A percentile compares a stretch with the other conserved stretches of the same genome.
Conservation (phyloP, 1,284 basidiomycete genomes). For the Sparassis latifolia region DNA sequence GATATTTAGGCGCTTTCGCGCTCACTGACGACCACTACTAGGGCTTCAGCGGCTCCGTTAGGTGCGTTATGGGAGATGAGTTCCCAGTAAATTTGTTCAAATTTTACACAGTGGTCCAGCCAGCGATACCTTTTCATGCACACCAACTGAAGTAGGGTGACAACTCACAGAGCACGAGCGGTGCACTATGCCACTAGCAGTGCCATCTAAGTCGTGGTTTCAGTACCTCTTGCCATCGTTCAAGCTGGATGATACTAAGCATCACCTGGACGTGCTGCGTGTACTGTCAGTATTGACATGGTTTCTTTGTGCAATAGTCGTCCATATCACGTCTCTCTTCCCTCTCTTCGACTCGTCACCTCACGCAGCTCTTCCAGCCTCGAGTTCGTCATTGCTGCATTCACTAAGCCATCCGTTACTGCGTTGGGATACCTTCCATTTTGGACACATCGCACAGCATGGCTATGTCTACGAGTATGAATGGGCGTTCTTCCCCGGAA, state of each 20-base stretch:
- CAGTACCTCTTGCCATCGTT: background rate
- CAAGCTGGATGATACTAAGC: background rate
- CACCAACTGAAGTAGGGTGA: no score
- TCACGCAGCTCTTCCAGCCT: slow-evolving; percentile 22
- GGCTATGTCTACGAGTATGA: slow-evolving; percentile 78
- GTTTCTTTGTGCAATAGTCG: slow-evolving; percentile 11
- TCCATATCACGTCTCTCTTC: slow-evolving; percentile 25
- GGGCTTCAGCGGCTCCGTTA: no score
- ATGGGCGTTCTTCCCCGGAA: slow-evolving; percentile 84
- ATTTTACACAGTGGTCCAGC: no score
- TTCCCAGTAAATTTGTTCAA: no score
- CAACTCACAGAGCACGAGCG: no score
- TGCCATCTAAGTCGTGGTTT: no score
- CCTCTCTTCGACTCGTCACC: slow-evolving; percentile 44
- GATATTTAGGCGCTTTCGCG: no score
- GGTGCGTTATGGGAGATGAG: no score
- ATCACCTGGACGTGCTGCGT: slow-evolving; percentile 1
- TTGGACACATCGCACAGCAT: slow-evolving; percentile 55
- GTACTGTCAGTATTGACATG: background rate
- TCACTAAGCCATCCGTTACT: slow-evolving; percentile 33
- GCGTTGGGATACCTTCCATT: slow-evolving; percentile 93
- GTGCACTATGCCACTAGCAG: no score
- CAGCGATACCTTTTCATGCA: no score
- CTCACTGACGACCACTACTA: no score
- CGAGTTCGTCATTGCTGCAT: slow-evolving; percentile 8